Evolutionary conservation across 2,329 filamentous ascomycete species (phyloP).

Genomic region (Ceratocystis smalleyi): DNA sequence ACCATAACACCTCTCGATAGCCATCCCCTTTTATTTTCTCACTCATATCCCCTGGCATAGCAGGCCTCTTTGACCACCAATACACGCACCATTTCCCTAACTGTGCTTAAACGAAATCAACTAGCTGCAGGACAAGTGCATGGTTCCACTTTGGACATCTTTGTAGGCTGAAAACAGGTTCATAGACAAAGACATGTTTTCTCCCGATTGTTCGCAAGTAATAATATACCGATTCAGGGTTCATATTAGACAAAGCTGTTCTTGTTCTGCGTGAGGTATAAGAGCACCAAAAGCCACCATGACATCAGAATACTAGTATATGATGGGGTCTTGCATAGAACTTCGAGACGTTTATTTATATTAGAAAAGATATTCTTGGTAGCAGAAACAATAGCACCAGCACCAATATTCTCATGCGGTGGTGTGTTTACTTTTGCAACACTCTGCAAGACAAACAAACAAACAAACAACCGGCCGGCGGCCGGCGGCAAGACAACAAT

Average conservation of each 20-base stretch:
- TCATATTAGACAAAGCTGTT: neutral
- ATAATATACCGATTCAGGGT: neutral
- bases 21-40: neutral
- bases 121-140: conserved; percentile 1
- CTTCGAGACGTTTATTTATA: too few relatives aligned
- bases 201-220: neutral
- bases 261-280: neutral
- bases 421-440: neutral
- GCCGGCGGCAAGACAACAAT: neutral
- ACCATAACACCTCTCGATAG: neutral
- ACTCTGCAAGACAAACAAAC: neutral
- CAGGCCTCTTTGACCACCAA: neutral
- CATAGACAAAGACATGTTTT: neutral
- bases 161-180: conserved; percentile 1
- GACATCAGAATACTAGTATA: neutral
- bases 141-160: conserved; percentile 3
- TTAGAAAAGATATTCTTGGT: neutral
- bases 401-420: neutral
- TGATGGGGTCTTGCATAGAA: neutral
- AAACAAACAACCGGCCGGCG: neutral
- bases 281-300: too few relatives aligned
- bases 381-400: neutral
- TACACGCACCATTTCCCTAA: neutral
- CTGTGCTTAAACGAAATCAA: conserved; percentile 16
- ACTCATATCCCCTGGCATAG: neutral